Conservation (phyloP, 176 grass and related monocot species). For the Zea luxurians region DNA sequence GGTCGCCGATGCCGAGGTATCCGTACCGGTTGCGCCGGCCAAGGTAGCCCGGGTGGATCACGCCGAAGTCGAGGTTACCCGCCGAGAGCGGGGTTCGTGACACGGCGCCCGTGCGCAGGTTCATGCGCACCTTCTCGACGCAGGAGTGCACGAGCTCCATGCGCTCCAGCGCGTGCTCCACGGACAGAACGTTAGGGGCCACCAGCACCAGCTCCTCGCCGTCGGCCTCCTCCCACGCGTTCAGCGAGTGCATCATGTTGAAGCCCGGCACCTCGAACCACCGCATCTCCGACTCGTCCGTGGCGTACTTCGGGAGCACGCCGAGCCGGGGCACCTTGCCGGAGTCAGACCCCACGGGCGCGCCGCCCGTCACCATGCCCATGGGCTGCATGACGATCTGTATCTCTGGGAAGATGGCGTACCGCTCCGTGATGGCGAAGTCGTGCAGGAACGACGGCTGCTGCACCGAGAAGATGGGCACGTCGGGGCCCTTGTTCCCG, state of each 20-base stretch:
- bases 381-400: conserved; percentile 94
- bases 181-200: conserved; percentile 79
- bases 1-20: conserved; percentile 65
- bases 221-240: conserved; percentile 80
- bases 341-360: conserved; percentile 56
- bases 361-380: conserved; percentile 66
- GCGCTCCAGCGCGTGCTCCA: conserved; percentile 75
- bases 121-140: conserved; percentile 82
- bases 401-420: conserved; percentile 70
- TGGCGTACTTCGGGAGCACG: conserved; percentile 65
- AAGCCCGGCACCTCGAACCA: conserved; percentile 86
- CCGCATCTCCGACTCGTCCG: conserved; percentile 78
- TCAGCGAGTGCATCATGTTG: conserved; percentile 82
- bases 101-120: conserved; percentile 62
- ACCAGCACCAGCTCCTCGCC: conserved; percentile 65
- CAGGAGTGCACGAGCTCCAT: conserved; percentile 68
- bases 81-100: conserved; percentile 68
- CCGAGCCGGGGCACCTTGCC: conserved; percentile 75
- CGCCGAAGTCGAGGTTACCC: conserved; percentile 70
- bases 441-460: conserved; percentile 80
- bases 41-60: conserved; percentile 67
- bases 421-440: conserved; percentile 74
- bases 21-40: conserved; percentile 75
- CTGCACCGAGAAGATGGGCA: conserved; percentile 78
- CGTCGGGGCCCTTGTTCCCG: conserved; percentile 75